Conservation (phyloP, 768 basidiomycete species). For the Pleurotus djamor region DNA sequence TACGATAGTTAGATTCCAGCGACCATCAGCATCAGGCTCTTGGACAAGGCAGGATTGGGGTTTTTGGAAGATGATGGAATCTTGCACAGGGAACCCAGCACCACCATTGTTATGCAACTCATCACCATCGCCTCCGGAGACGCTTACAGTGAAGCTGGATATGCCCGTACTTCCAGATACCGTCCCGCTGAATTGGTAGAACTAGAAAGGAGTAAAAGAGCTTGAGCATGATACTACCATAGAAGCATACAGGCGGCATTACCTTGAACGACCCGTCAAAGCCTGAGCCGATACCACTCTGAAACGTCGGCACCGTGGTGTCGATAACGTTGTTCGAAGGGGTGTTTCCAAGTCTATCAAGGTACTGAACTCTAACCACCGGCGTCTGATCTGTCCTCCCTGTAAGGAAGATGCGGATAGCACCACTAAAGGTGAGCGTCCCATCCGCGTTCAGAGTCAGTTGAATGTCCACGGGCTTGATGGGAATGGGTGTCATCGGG, state of each 20-base stretch:
- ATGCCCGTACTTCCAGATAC: background rate
- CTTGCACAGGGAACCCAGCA: background rate
- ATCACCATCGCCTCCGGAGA: background rate
- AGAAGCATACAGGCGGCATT: background rate
- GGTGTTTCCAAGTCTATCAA: background rate
- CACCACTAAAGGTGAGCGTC: background rate
- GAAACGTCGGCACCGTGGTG: background rate
- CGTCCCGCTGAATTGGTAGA: background rate
- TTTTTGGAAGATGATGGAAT: background rate
- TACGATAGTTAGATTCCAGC: background rate
- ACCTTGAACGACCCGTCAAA: background rate
- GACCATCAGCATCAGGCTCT: background rate
- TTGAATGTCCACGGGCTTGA: constrained; percentile 9
- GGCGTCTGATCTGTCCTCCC: background rate
- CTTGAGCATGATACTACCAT: background rate
- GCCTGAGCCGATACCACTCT: background rate
- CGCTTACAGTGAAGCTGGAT: background rate
- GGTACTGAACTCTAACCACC: background rate
- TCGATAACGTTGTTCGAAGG: background rate
- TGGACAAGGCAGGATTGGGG: background rate
- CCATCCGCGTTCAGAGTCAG: background rate
- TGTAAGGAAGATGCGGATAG: background rate
- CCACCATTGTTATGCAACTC: background rate
- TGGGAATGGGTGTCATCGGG: background rate
- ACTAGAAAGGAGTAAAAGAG: background rate